Base-by-base conservation (phyloP, 2,329 filamentous ascomycete species). In the Lizonia empirigonia region DNA sequence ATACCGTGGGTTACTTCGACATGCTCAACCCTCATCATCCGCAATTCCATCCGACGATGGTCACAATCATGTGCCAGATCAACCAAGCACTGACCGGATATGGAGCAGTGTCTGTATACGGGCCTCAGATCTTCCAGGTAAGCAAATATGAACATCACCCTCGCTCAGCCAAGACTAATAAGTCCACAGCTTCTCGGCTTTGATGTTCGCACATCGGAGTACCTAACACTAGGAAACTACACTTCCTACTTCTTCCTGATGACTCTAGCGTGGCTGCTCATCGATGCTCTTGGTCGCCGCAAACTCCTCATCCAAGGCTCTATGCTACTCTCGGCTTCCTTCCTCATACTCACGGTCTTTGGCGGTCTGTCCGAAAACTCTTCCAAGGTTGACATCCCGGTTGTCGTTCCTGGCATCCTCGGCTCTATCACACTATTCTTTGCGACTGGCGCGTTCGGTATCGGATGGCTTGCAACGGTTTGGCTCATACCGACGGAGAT, bases 401-500 rank as follows among this genome's bases (percentile, higher is more conserved):
- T 70, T 7, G 64, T 79, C 19, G 67, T 73, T 7, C 72, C 78
- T 5, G 79, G 80, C 13, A 75, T 83, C 29, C 74, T 79, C 2
- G 81, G 82, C 4, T 79, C 79, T 10, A 59, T 83, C 4, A 72
- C 75, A 1, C 75, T 85, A 13, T 84, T 80, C 73, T 64, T 83
- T 47, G 80, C 83, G 2, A 88, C 83, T 0, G 82, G 80, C 7
- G 80, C 81, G 15, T 85, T 85, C 51, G 83, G 83, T 4, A 82
- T 85, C 35, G 81, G 81, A 19, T 85, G 82, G 83, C 74, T 85
- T 2, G 74, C 81, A 1, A 82, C 83, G 1, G 77, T 82, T 15
- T 85, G 83, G 82, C 71, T 85, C 3, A 82, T 84, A 29, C 82
- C 82, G 0, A 84, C 82, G 0, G 82, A 85, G 56, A 83, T 84